Evolutionary conservation across 768 basidiomycete species (phyloP), one percentile per base, ranked within the genome.

Genomic region (Collybiopsis luxurians): DNA sequence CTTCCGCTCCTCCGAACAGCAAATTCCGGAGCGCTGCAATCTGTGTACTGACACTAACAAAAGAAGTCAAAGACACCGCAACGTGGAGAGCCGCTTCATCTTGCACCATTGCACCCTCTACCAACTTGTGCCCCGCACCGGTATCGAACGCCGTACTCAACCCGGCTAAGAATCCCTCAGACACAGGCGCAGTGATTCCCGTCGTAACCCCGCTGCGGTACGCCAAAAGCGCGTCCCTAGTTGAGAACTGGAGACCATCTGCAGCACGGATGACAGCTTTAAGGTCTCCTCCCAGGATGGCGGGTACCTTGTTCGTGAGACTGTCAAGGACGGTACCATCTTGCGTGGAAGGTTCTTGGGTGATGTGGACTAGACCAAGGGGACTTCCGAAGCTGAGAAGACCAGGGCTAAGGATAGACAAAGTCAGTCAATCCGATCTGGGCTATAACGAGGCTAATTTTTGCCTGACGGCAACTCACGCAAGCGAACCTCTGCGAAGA

Each of bases 301-400:
- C 61, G 3, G 83, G 80, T 2, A 79, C 64, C 11, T 71, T 66
- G 2, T 68, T 60, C 61, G 65, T 61, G 67, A 83, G 58, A 21
- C 79, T 74, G 58, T 84, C 81, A 47, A 71, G 71, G 4, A 82
- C 78, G 21, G 63, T 56, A 2, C 89, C 89, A 60, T 91, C 89
- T 30, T 74, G 73, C 1, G 87, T 86, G 0, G 79, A 79, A 6
- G 68, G 55, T 66, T 90, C 89, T 26, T 67, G 68, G 1, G 75
- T 66, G 43, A 91, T 91, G 60, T 90, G 85, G 55, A 78, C 74
- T n/a, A 89, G 69, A 10, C 85, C 89, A 21, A 91, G 67, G 21
- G 71, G 71, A 40, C 84, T 82, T 19, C 88, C 88, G 44, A 77
- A 86, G 17, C 82, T 80, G 31, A 83, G 71, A n/a, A 89, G 70